Evolutionary conservation across 768 basidiomycete genomes (phyloP), one percentile per base, ranked within the genome.

Genomic region (Paxillus involutus): DNA sequence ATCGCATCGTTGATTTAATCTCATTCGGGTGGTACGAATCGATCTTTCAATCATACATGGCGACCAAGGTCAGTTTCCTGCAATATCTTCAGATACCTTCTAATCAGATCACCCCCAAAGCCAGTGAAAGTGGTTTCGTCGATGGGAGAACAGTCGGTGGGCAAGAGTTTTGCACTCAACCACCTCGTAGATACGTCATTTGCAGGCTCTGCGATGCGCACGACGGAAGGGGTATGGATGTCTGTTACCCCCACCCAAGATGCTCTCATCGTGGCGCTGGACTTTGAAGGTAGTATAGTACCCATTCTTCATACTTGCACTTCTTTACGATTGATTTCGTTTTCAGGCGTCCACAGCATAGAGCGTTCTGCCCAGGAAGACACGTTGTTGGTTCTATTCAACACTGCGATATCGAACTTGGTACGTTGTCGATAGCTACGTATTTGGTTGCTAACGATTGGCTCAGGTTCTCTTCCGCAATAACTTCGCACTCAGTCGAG

Each of bases 11-110:
- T 13, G 80, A 85, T 49, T 73, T 55, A 45, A 61, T 86, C 5
- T 77, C 81, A 1, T 77, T 86, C 49, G 83, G 83, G 1, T 86
- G 84, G 85, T 85, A 85, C 30, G 85, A 86, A 57, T 80, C 80
- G 2, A 69, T 86, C 14, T 82, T 86, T 55, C 79, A 79, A 57
- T 84, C 83, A 0, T 86, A 86, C 51, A 77, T 81, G 79, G 79
- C 80, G 0, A 70, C 71, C 17, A 85, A 80, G 75, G 83, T 77
- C 43, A 6, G 66, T 29, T 1, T 21, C 0, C 3, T 8, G 9
- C 7, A 2, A 0, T n/a, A 3, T 0, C 1, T 29, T 2, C 1
- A 0, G 30, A 21, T 6, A 4, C 21, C 33, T n/a, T 29, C 11
- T 53, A 13, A 54, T 17, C 1, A 21, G 14, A 0, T 1, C 32